These are phyloP conservation scores for Geranium brycei DNA, from an alignment of 345 rosid species.

Conservation along the genomic window DNA sequence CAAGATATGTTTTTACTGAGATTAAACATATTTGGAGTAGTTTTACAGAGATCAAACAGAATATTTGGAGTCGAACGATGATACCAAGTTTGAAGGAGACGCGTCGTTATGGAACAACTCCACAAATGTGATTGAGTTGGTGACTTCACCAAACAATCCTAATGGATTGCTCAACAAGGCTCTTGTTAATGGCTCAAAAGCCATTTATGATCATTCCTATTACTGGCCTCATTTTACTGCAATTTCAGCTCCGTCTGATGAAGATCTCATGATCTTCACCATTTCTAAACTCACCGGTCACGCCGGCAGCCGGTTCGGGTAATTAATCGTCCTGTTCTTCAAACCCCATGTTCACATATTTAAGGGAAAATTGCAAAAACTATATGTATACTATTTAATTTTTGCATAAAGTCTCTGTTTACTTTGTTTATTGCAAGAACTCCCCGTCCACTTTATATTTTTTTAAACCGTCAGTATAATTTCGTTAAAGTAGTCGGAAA, in stretches of 20 bases:
- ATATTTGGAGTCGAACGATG: constrained; percentile 22
- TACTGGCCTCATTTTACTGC: constrained; percentile 71
- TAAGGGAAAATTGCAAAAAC: too few species aligned
- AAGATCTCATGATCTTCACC: constrained; percentile 42
- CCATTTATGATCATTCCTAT: constrained; percentile 50
- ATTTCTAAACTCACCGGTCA: constrained; percentile 73
- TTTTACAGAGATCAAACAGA: constrained; percentile 31
- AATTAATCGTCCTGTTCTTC: neutral
- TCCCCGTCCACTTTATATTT: too few species aligned
- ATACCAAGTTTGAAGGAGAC: constrained; percentile 39
- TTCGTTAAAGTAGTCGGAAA: too few species aligned
- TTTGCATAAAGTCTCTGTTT: too few species aligned
- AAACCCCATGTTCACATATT: neutral
- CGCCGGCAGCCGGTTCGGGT: constrained; percentile 71
- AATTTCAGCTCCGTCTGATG: constrained; percentile 38
- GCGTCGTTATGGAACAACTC: constrained; percentile 21
- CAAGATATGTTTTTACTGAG: too few species aligned
- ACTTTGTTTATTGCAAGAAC: too few species aligned
- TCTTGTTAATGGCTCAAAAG: constrained; percentile 40
- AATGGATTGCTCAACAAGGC: constrained; percentile 44
- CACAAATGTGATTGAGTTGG: constrained; percentile 36
- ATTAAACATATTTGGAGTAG: constrained; percentile 12
- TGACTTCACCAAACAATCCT: constrained; percentile 75
- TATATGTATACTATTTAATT: too few species aligned
- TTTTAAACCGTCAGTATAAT: too few species aligned